phyloP scores from a whole-genome alignment of 2,329 filamentous ascomycete species.

The Alternaria dauci region DNA sequence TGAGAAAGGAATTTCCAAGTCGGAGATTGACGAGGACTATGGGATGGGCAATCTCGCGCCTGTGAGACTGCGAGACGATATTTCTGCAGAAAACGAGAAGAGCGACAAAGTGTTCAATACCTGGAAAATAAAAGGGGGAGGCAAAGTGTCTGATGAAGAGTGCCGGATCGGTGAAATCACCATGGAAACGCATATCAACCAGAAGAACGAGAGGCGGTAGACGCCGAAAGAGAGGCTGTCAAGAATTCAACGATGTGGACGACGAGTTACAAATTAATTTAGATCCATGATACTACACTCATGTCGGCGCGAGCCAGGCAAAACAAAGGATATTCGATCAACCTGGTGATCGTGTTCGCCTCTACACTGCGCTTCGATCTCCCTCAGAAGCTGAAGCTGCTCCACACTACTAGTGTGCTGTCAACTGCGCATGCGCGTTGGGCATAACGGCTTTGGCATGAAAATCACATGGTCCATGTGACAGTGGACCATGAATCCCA shows the following conservation, averaged over 20 bases:
- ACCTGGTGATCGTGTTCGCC: neutral
- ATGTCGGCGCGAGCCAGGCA: slow-evolving; percentile 1
- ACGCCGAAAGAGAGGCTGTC: neutral
- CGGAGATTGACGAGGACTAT: slow-evolving; percentile 31
- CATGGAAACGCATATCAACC: slow-evolving; percentile 36
- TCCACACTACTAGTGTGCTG: neutral
- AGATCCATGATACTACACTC: slow-evolving; percentile 16
- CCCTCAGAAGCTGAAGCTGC: neutral
- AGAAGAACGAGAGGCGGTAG: slow-evolving; percentile 26
- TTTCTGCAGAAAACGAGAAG: slow-evolving; percentile 29
- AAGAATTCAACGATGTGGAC: neutral
- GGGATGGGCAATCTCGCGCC: slow-evolving; percentile 34
- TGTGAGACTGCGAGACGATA: slow-evolving; percentile 39
- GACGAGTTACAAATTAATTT: slow-evolving; percentile 1
- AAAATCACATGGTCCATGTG: neutral
- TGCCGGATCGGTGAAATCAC: slow-evolving; percentile 33
- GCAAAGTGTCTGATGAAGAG: slow-evolving; percentile 41
- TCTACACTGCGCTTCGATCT: neutral
- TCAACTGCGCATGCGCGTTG: neutral
- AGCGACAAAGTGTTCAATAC: slow-evolving; percentile 36
- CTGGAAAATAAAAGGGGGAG: slow-evolving; percentile 41
- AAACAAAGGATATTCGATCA: neutral
- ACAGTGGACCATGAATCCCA: neutral
- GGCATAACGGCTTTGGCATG: neutral
- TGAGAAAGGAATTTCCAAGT: slow-evolving; percentile 27